A percentile compares a stretch with the other conserved stretches of the same genome.
Evolutionary conservation across 2,329 filamentous ascomycete species (phyloP).

Genomic region (Penicillium sp.): DNA sequence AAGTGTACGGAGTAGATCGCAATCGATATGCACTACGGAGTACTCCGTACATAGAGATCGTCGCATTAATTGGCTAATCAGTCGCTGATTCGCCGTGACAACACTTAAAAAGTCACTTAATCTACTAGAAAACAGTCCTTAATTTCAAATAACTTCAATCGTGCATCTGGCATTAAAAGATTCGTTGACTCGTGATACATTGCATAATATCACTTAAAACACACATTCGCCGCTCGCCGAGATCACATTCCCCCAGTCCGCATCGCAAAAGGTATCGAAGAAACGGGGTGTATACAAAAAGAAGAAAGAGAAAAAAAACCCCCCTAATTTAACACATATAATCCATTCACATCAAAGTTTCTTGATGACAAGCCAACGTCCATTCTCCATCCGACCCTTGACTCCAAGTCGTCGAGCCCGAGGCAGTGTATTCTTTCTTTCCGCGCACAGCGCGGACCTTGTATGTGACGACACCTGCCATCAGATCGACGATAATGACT

Average conservation of each 20-base stretch:
- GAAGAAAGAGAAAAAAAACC: neutral
- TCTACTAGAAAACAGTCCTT: neutral
- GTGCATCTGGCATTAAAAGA: conserved; percentile 2
- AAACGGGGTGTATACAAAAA: neutral
- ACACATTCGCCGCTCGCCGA: conserved; percentile 1
- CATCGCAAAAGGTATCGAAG: neutral
- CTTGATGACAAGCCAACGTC: conserved; percentile 37
- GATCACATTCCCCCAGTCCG: neutral
- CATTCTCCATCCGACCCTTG: conserved; percentile 42
- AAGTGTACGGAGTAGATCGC: neutral
- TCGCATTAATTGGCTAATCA: neutral
- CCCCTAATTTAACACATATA: neutral
- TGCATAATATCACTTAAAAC: conserved; percentile 8
- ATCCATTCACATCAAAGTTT: conserved; percentile 30
- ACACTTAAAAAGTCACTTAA: neutral
- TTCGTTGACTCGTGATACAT: conserved; percentile 12
- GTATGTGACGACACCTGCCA: conserved; percentile 39
- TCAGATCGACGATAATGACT: conserved; percentile 37
- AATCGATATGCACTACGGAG: too few relatives aligned
- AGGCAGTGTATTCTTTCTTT: conserved; percentile 29
- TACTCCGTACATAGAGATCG: neutral
- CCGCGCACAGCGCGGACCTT: conserved; percentile 31
- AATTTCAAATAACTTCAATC: neutral
- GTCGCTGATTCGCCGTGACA: neutral
- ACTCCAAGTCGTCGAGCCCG: conserved; percentile 38